phyloP scores from a whole-genome alignment of 805 yeast species.

The Metschnikowia sp. region DNA sequence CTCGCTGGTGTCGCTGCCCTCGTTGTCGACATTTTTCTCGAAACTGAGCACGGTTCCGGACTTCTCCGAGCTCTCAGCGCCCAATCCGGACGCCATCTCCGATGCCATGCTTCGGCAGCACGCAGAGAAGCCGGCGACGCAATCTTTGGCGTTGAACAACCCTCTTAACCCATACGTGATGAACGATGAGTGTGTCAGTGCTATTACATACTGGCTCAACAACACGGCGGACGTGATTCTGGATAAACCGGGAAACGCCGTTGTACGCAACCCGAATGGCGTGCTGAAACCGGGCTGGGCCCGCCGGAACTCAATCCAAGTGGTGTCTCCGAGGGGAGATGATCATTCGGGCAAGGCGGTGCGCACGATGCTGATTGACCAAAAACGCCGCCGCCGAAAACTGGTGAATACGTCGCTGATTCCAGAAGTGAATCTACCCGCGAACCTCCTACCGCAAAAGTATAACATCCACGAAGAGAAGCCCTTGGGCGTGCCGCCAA shows the following conservation, averaged over 20 bases:
- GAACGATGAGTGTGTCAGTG: constrained; percentile 41
- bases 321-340: constrained; percentile 6
- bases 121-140: not conserved
- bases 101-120: no score
- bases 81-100: no score
- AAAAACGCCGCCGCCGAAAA: constrained; percentile 15
- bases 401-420: constrained; percentile 10
- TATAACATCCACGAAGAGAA: no score
- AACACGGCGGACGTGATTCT: constrained; percentile 15
- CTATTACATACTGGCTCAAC: constrained; percentile 34
- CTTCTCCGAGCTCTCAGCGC: not conserved
- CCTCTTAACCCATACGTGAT: constrained; percentile 20
- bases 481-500: not conserved
- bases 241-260: constrained; percentile 15
- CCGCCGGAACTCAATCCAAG: constrained; percentile 16
- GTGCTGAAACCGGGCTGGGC: constrained; percentile 22
- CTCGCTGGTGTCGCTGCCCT: constrained; percentile 14
- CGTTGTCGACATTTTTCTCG: constrained; percentile 14
- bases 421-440: constrained; percentile 1
- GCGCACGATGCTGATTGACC: constrained; percentile 3
- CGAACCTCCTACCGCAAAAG: not conserved
- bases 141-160: constrained; percentile 7
- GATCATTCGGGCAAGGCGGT: constrained; percentile 1
- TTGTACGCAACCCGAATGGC: constrained; percentile 29
- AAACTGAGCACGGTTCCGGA: not conserved